Evolutionary conservation across 2,329 filamentous ascomycete genomes (phyloP).

Genomic region (Keithomyces neogunnii): DNA sequence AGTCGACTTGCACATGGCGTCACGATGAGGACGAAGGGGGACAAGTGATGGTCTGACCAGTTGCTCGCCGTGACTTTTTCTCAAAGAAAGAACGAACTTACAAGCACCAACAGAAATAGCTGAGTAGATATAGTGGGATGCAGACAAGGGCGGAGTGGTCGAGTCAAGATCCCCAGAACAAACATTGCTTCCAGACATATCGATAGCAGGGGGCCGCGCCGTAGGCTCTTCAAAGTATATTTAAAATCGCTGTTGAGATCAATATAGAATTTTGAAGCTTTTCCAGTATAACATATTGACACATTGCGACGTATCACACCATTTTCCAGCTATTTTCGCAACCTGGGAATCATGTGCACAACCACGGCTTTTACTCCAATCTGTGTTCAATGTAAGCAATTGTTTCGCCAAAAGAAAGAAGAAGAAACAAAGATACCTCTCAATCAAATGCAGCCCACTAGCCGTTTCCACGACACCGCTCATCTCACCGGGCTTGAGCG

Average conservation of each 20-base stretch:
- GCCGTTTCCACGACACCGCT: conserved; percentile 85
- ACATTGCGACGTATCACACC: neutral
- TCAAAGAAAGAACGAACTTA: too few relatives aligned
- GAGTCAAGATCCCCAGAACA: too few relatives aligned
- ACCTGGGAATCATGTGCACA: neutral
- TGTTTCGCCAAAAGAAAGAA: neutral
- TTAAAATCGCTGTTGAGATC: neutral
- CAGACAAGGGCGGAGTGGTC: too few relatives aligned
- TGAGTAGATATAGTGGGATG: too few relatives aligned
- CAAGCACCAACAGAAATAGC: too few relatives aligned
- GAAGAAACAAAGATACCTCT: conserved; percentile 54
- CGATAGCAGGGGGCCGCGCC: too few relatives aligned
- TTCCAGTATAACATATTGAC: neutral
- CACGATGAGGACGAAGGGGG: neutral
- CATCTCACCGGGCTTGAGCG: conserved; percentile 77
- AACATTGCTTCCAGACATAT: too few relatives aligned
- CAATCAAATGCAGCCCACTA: conserved; percentile 90
- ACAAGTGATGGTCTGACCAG: neutral
- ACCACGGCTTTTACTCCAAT: conserved; percentile 4
- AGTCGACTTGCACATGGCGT: neutral
- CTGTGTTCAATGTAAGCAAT: neutral
- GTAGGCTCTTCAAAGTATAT: too few relatives aligned
- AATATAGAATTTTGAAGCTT: neutral
- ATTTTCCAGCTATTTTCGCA: neutral
- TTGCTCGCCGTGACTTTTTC: neutral